Base-by-base conservation (phyloP, 352 stramenopile genomes). In the Nothophytophthora sp. region DNA sequence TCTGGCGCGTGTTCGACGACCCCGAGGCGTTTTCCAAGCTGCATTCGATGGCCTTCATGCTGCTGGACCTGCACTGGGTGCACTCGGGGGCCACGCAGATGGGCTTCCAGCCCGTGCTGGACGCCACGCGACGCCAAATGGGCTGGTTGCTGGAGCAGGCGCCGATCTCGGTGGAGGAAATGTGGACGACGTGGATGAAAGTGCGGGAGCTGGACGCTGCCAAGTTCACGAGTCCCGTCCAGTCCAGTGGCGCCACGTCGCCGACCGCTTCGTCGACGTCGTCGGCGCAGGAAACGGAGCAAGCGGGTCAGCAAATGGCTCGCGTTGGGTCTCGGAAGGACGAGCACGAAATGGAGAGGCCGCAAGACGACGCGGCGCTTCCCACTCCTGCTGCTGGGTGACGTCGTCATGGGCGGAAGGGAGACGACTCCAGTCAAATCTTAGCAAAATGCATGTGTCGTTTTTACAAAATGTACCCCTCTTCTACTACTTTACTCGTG, bases 171-270 rank as follows among this genome's bases (percentile, higher is more conserved):
- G 80, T 91, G n/a, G 77, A 90, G 10, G 81, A 88, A 13, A 92
- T 92, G 79, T 94, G 83, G 81, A 84, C 75, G 22, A 90, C 64
- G 16, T 94, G 79, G 81, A 92, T 91, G 67, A 70, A 88, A 37
- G 77, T 89, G 53, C 78, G 78, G 25, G 83, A 90, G 60, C 68
- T 83, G 51, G 76, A 92, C 44, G 70, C 81, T 1, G 55, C 62
- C 45, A 89, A 86, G 60, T 75, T 72, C 33, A 70, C 73, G 32
- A 64, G 54, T 2, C 32, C 42, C 8, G 73, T 67, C 23, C 36
- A 53, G 20, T 48, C 33, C n/a, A 70, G 49, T 23, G 29, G n/a
- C 7, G 32, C 49, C 4, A 66, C 36, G 20, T 60, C 50, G 7
- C 38, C 39, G 15, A 63, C 56, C 12, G 54, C 52, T 15, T 71